A percentile compares a stretch with the other conserved stretches of the same genome.
Conservation (phyloP, 2,329 filamentous ascomycete species). For the Didymella keratinophila region DNA sequence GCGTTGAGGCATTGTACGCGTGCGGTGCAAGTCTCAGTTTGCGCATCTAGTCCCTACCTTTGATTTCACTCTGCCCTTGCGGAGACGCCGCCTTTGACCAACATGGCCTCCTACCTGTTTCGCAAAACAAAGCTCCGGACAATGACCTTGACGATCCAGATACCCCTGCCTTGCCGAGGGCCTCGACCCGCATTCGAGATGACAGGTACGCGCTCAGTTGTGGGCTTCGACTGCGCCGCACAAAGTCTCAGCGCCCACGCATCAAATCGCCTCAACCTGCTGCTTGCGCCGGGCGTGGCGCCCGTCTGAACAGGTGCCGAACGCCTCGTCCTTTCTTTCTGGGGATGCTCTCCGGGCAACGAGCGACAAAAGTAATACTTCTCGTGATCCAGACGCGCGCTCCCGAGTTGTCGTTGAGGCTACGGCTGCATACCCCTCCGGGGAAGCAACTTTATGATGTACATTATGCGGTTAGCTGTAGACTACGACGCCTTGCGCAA, state of each 20-base stretch:
- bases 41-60: conserved; percentile 5
- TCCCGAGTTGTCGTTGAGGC: not conserved
- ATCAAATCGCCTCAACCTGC: conserved; percentile 10
- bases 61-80: conserved; percentile 12
- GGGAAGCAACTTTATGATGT: not conserved
- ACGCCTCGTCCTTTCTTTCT: conserved; percentile 3
- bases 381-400: conserved; percentile 7
- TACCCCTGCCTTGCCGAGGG: conserved; percentile 8
- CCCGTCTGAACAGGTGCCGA: conserved; percentile 10
- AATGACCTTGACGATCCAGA: not conserved
- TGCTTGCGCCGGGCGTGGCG: conserved; percentile 12
- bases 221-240: conserved; percentile 12
- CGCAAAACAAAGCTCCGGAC: conserved; percentile 4
- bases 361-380: conserved; percentile 8
- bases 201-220: conserved; percentile 14
- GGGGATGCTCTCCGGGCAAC: not conserved
- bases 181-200: conserved; percentile 1
- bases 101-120: conserved; percentile 7
- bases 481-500: not conserved
- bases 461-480: not conserved
- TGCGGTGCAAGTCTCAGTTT: conserved; percentile 11
- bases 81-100: conserved; percentile 12
- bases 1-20: conserved; percentile 14
- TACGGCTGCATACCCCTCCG: conserved; percentile 1
- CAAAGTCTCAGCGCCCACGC: conserved; percentile 9